Conservation (phyloP, 2,329 filamentous ascomycete genomes). For the Colletotrichum brevisporum region DNA sequence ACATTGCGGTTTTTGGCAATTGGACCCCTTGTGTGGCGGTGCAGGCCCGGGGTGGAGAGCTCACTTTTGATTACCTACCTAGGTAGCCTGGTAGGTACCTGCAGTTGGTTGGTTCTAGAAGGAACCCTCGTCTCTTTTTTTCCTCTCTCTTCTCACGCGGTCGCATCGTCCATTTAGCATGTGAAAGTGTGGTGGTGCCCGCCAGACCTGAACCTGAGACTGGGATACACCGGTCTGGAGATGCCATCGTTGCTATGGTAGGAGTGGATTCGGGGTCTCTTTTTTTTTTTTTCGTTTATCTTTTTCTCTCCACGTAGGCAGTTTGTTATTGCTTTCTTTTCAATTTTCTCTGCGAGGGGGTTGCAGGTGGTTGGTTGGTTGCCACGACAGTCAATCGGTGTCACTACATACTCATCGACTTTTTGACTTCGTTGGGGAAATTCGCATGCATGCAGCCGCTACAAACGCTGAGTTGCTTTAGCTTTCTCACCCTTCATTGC, state of each 20-base stretch:
- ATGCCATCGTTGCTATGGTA: slow-evolving; percentile 9
- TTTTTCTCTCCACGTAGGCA: background rate
- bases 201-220: slow-evolving; percentile 12
- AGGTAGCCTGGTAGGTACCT: background rate
- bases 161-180: background rate
- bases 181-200: slow-evolving; percentile 15
- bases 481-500: too few relatives aligned
- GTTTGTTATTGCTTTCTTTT: too few relatives aligned
- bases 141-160: background rate
- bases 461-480: too few relatives aligned
- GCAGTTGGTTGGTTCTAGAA: background rate
- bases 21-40: slow-evolving; percentile 30
- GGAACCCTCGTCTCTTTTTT: background rate
- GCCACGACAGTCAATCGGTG: too few relatives aligned
- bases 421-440: too few relatives aligned
- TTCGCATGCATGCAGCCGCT: too few relatives aligned
- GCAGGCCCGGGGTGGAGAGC: slow-evolving; percentile 22
- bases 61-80: background rate
- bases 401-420: too few relatives aligned
- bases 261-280: background rate
- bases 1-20: slow-evolving; percentile 16
- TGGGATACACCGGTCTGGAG: slow-evolving; percentile 12
- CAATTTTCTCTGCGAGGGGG: too few relatives aligned
- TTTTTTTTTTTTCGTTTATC: background rate
- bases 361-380: too few relatives aligned